Evolutionary conservation across 2,329 filamentous ascomycete genomes (phyloP).

Genomic region (Ascomycota sp.): DNA sequence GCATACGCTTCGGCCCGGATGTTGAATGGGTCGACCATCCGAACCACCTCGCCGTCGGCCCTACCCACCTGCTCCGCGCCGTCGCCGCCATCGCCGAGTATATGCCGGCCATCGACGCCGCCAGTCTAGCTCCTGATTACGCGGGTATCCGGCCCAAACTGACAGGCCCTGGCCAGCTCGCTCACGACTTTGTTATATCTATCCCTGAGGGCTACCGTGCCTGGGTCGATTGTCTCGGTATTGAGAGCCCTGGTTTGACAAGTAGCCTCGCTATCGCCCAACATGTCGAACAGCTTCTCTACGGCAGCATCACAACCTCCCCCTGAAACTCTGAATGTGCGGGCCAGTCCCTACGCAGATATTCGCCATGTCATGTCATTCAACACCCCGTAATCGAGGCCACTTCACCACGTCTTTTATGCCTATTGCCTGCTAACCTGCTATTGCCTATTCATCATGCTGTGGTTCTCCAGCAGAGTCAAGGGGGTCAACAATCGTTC

Average conservation of each 20-base stretch:
- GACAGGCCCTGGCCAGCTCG: conserved; percentile 35
- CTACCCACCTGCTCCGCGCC: conserved; percentile 41
- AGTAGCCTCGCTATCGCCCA: conserved; percentile 73
- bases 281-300: conserved; percentile 37
- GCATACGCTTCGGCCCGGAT: conserved; percentile 82
- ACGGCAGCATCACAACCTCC: conserved; percentile 11
- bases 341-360: too few species aligned
- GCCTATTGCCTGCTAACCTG: too few species aligned
- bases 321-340: too few species aligned
- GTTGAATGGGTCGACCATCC: conserved; percentile 75
- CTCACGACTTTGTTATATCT: conserved; percentile 62
- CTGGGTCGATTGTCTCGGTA: conserved; percentile 79
- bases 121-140: conserved; percentile 59
- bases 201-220: conserved; percentile 59
- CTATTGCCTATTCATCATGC: too few species aligned
- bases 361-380: too few species aligned
- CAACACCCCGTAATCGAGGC: too few species aligned
- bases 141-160: conserved; percentile 84
- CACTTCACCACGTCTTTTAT: too few species aligned
- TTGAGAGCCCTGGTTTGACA: conserved; percentile 84
- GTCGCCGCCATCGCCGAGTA: conserved; percentile 59
- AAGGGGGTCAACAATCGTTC: too few species aligned
- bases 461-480: too few species aligned
- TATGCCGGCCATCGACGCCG: conserved; percentile 50
- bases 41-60: conserved; percentile 47